Percentiles rank a stretch among this genome's conserved stretches.
These are phyloP conservation scores for Aspergillus sojae DNA, from an alignment of 2,329 filamentous ascomycete genomes.

Conservation along the genomic window DNA sequence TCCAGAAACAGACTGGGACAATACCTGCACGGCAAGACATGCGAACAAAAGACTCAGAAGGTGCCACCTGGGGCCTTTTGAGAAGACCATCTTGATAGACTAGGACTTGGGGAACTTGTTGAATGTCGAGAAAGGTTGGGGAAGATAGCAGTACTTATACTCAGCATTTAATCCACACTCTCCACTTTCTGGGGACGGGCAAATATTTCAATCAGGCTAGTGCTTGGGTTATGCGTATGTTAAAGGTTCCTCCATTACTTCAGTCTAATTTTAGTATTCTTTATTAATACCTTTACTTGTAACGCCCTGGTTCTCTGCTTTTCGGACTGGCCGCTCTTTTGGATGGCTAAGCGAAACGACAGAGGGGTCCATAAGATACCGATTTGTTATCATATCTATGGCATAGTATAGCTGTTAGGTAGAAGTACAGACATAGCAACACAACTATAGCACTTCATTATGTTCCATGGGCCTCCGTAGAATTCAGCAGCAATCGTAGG, in stretches of 20 bases:
- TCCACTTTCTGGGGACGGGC: neutral
- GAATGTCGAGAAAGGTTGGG: neutral
- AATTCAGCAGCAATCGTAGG: neutral
- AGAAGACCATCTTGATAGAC: neutral
- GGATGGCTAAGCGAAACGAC: too few species aligned
- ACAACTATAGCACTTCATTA: neutral
- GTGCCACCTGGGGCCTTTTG: neutral
- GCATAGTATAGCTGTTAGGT: too few species aligned
- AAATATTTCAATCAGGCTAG: neutral
- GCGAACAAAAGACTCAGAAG: neutral
- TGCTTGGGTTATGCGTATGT: too few species aligned
- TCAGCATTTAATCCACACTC: neutral
- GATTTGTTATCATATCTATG: too few species aligned
- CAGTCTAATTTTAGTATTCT: too few species aligned
- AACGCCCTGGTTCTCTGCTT: too few species aligned
- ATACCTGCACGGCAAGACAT: neutral
- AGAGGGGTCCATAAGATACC: too few species aligned
- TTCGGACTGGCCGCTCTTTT: too few species aligned
- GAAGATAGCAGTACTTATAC: neutral
- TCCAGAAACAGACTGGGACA: neutral
- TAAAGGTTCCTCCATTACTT: too few species aligned
- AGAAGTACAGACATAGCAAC: too few species aligned
- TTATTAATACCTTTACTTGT: too few species aligned
- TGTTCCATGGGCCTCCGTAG: too few species aligned
- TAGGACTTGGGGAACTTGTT: neutral